These are phyloP conservation scores for Monascus purpureus DNA, from an alignment of 495 filamentous ascomycete genomes.

Conservation along the genomic window DNA sequence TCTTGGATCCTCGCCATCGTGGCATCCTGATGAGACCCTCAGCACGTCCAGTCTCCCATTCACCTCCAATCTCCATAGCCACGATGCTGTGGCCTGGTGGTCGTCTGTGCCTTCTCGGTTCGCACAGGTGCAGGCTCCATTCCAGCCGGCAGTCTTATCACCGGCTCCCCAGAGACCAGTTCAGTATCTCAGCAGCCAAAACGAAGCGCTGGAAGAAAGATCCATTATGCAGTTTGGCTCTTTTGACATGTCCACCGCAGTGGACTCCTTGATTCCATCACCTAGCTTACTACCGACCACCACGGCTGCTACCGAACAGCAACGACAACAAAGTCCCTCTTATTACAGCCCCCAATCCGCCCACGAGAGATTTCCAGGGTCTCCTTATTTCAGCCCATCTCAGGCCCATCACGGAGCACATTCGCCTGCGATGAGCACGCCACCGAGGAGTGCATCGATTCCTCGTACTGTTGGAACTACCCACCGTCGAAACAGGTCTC, in stretches of 20 bases:
- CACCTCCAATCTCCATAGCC: slow-evolving; percentile 25
- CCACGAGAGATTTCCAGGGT: slow-evolving; percentile 16
- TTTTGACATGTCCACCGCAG: slow-evolving; percentile 17
- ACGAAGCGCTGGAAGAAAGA: slow-evolving; percentile 28
- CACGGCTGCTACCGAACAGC: neutral
- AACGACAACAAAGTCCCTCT: slow-evolving; percentile 1
- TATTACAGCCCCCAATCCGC: slow-evolving; percentile 7
- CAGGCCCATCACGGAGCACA: slow-evolving; percentile 15
- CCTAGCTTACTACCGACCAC: slow-evolving; percentile 11
- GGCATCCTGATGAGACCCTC: slow-evolving; percentile 28
- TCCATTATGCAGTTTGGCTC: slow-evolving; percentile 34
- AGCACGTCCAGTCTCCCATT: slow-evolving; percentile 22
- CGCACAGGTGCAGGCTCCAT: slow-evolving; percentile 23
- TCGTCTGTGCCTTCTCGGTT: slow-evolving; percentile 25
- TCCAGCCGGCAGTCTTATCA: slow-evolving; percentile 21
- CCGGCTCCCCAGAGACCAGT: slow-evolving; percentile 20
- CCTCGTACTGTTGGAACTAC: slow-evolving; percentile 12
- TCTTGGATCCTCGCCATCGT: slow-evolving; percentile 29
- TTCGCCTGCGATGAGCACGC: slow-evolving; percentile 19
- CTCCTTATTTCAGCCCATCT: slow-evolving; percentile 14
- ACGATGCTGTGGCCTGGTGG: slow-evolving; percentile 31
- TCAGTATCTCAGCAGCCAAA: slow-evolving; percentile 16
- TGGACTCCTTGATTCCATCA: slow-evolving; percentile 17
- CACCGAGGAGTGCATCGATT: slow-evolving; percentile 12
- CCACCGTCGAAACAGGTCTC: slow-evolving; percentile 18